Evolutionary conservation across 345 rosid species (phyloP).

Genomic region (Ceriops decandra): DNA sequence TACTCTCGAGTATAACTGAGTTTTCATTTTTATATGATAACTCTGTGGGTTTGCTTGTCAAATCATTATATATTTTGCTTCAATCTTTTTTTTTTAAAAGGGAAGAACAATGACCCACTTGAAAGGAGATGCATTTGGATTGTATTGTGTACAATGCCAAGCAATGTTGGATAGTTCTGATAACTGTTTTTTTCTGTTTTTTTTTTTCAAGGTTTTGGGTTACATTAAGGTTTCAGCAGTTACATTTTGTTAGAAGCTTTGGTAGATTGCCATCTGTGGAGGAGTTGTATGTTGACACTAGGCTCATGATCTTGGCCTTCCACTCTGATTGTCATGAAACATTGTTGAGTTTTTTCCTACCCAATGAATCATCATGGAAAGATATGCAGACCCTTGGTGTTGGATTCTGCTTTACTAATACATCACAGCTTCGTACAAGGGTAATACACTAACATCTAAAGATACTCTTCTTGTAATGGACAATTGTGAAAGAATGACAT

Average conservation of each 20-base stretch:
- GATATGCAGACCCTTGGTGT: conserved; percentile 77
- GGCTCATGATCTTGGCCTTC: conserved; percentile 78
- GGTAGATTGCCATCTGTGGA: conserved; percentile 57
- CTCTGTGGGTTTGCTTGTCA: background rate
- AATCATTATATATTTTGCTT: background rate
- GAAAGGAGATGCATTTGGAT: background rate
- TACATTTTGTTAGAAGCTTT: conserved; percentile 47
- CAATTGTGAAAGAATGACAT: background rate
- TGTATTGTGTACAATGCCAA: background rate
- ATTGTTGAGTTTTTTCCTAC: conserved; percentile 54
- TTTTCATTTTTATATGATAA: background rate
- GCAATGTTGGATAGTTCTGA: background rate
- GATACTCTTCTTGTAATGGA: conserved; percentile 3
- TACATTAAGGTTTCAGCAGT: conserved; percentile 63
- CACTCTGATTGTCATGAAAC: conserved; percentile 90
- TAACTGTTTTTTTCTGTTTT: background rate
- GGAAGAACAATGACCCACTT: background rate
- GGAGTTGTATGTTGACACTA: conserved; percentile 60
- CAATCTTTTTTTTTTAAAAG: background rate
- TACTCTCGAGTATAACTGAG: conserved; percentile 25
- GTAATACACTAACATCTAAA: conserved; percentile 31
- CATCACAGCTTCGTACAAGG: conserved; percentile 64
- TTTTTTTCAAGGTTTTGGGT: conserved; percentile 75
- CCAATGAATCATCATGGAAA: conserved; percentile 78
- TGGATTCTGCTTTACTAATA: conserved; percentile 81